Conservation (phyloP, 2,329 filamentous ascomycete species). For the Dothiorella sarmentorum region DNA sequence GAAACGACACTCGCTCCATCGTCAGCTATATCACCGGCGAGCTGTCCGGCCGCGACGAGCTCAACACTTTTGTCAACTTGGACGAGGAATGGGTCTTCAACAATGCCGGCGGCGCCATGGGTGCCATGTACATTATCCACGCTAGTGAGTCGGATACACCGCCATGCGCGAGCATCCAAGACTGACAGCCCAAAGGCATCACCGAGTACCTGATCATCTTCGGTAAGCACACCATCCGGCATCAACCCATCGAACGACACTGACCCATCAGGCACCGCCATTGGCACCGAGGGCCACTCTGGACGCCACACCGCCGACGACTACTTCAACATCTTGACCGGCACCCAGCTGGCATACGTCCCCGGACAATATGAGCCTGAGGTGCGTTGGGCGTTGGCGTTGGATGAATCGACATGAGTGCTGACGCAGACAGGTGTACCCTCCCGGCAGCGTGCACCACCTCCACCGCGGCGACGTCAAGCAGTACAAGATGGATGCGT, state of each 20-base stretch:
- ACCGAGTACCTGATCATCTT: slow-evolving; percentile 92
- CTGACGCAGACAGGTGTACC: slow-evolving; percentile 50
- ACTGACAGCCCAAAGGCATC: slow-evolving; percentile 50
- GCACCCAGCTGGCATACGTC: slow-evolving; percentile 72
- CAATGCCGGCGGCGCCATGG: slow-evolving; percentile 89
- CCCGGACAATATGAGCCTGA: slow-evolving; percentile 65
- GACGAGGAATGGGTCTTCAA: slow-evolving; percentile 87
- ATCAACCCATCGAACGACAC: background rate
- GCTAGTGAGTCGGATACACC: slow-evolving; percentile 57
- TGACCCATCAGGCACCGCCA: slow-evolving; percentile 54
- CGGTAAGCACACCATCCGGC: slow-evolving; percentile 33
- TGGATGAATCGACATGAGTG: background rate
- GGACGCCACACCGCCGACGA: slow-evolving; percentile 89
- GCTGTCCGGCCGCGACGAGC: slow-evolving; percentile 43
- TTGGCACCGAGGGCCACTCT: slow-evolving; percentile 84
- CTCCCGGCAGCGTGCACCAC: slow-evolving; percentile 67
- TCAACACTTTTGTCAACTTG: slow-evolving; percentile 56
- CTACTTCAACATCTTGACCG: slow-evolving; percentile 87
- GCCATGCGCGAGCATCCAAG: background rate
- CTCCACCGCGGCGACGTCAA: slow-evolving; percentile 67
- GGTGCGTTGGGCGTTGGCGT: slow-evolving; percentile 18
- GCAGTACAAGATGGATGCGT: slow-evolving; percentile 77
- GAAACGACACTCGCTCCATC: slow-evolving; percentile 69
- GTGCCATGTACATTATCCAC: slow-evolving; percentile 85
- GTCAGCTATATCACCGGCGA: slow-evolving; percentile 68